Evolutionary conservation across 257 asterid species (phyloP), one percentile per base, ranked within the genome.

Genomic region (Handroanthus guayacan): DNA sequence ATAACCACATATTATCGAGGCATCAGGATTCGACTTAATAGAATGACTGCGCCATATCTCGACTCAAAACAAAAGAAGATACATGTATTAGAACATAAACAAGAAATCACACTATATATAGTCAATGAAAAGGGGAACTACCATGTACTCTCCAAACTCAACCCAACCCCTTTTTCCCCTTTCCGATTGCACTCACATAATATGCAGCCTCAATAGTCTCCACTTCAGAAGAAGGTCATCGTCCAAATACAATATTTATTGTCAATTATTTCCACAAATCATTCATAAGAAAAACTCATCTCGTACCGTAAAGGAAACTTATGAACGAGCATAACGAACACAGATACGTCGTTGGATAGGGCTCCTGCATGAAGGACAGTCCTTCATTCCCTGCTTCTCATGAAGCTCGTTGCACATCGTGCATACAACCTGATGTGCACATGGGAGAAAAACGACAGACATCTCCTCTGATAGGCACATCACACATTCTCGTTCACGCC

Each of bases 401-500:
- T 91, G 97, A 72, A 87, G 88, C 81, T 91, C 95, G 34, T 91
- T 89, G 88, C 97, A 91, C 51, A 68, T 77, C 16, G 67, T 67
- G 56, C 97, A 91, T 10, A 91, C 92, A 65, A 91, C 92, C 75
- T 87, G 91, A 81, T 91, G 97, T 17, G 97, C 97, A 75, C 97
- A 91, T 2, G 97, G 97, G 41, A 91, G 82, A 74, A 91, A 91
- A 66, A 91, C 88, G 13, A 91, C 88, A 2, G 92, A 84, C 92
- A 89, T 91, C 80, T 91, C 97, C 83, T 91, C 97, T 0, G 94
- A 89, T 43, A 91, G 70, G 77, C 97, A 91, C 97, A 91, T 89
- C 58, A 89, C 95, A 67, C 97, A 91, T 72, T 89, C 97, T 10
- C 92, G 76, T 70, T 91, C 97, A 9, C 95, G 86, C 75, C 82